Percentiles rank a stretch among this genome's conserved stretches.
Conservation (phyloP, 441 rosid species). For the Aleurites moluccanus region DNA sequence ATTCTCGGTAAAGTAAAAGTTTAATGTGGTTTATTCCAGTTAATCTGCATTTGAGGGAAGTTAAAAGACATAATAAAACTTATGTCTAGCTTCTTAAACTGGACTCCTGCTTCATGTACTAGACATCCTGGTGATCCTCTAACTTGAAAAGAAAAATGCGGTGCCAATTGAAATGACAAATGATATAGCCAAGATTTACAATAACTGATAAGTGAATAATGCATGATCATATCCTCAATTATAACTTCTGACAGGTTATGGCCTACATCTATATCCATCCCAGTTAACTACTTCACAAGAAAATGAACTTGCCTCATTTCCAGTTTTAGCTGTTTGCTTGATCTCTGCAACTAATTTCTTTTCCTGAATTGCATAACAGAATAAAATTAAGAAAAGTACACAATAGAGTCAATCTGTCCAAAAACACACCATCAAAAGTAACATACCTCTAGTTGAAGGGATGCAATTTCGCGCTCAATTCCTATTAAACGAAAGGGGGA, state of each 20-base stretch:
- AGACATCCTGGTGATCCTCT: neutral
- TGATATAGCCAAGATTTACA: neutral
- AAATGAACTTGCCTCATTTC: slow-evolving; percentile 72
- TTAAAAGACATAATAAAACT: neutral
- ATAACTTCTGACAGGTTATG: neutral
- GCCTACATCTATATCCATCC: neutral
- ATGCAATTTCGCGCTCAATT: slow-evolving; percentile 87
- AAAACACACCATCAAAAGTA: neutral
- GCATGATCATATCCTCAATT: neutral
- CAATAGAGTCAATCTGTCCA: neutral
- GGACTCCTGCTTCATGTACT: neutral
- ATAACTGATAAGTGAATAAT: neutral
- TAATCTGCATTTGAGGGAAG: neutral
- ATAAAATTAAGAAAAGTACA: slow-evolving; percentile 8
- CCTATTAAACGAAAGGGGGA: slow-evolving; percentile 37
- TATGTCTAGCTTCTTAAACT: neutral
- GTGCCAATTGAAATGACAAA: neutral
- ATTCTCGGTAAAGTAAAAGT: neutral
- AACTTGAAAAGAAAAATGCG: neutral
- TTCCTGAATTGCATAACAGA: slow-evolving; percentile 47
- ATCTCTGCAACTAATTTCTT: slow-evolving; percentile 94
- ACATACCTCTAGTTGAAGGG: slow-evolving; percentile 86
- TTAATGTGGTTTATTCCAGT: too few species aligned
- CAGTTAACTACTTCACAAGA: neutral
- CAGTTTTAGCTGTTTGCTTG: slow-evolving; percentile 94